These are phyloP conservation scores for Cochlearia excelsa DNA, from an alignment of 345 rosid genomes.

Conservation along the genomic window DNA sequence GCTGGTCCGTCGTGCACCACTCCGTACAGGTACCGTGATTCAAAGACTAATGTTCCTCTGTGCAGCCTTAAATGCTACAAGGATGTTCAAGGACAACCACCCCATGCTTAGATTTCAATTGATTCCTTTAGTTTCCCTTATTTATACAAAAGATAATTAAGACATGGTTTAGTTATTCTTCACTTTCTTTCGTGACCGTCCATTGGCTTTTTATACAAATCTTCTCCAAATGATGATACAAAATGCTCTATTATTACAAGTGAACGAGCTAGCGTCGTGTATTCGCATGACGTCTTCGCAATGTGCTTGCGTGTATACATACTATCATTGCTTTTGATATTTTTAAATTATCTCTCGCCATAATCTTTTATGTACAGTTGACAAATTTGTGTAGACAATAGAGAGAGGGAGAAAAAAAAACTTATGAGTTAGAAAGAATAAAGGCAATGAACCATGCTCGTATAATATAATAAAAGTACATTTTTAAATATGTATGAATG, in stretches of 20 bases:
- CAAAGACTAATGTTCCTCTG: slow-evolving; percentile 80
- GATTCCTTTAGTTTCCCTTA: not conserved
- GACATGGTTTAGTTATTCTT: slow-evolving; percentile 2
- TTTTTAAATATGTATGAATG: slow-evolving; percentile 9
- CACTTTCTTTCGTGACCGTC: not conserved
- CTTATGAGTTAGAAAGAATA: slow-evolving; percentile 27
- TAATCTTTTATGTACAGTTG: slow-evolving; percentile 14
- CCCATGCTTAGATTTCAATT: too few species aligned
- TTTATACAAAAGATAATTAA: slow-evolving; percentile 13
- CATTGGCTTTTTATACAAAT: slow-evolving; percentile 13
- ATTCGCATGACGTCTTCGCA: slow-evolving; percentile 21
- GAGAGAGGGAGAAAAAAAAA: slow-evolving; percentile 5
- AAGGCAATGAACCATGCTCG: slow-evolving; percentile 19
- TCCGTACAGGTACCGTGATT: slow-evolving; percentile 81
- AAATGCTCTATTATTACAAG: slow-evolving; percentile 28
- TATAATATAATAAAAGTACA: too few species aligned
- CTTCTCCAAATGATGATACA: slow-evolving; percentile 19
- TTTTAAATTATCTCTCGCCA: slow-evolving; percentile 1
- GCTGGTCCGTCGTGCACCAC: slow-evolving; percentile 77
- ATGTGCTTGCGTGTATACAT: slow-evolving; percentile 16
- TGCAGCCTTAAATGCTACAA: slow-evolving; percentile 93
- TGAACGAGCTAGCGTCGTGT: slow-evolving; percentile 2
- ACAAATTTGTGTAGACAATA: slow-evolving; percentile 24
- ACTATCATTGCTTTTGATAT: not conserved
- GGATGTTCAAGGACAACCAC: slow-evolving; percentile 41